Evolutionary conservation across 805 yeast genomes (phyloP).

Genomic region (Wickerhamiella sergipiensis): DNA sequence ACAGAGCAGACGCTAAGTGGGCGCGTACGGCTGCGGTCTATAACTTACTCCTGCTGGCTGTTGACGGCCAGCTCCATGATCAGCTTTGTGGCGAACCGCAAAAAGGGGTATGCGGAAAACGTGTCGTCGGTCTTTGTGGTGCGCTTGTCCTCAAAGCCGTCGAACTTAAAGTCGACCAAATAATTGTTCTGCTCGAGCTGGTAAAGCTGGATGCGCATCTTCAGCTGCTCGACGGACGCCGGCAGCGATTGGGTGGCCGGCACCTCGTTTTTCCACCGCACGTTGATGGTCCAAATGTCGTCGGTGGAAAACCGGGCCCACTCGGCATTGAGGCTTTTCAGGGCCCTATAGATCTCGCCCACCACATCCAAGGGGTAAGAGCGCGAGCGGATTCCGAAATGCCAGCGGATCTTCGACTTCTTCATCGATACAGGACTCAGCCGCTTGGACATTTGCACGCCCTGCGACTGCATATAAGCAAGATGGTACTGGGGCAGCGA

Average conservation of each 20-base stretch:
- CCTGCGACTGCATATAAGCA: slow-evolving; percentile 67
- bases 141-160: slow-evolving; percentile 68
- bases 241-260: slow-evolving; percentile 10
- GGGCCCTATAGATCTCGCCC: slow-evolving; percentile 95
- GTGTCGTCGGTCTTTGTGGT: slow-evolving; percentile 50
- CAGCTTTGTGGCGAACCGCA: slow-evolving; percentile 80
- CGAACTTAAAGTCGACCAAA: slow-evolving; percentile 92
- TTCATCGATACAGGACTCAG: slow-evolving; percentile 41
- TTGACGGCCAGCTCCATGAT: slow-evolving; percentile 97
- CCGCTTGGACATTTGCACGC: slow-evolving; percentile 34
- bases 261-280: slow-evolving; percentile 66
- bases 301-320: slow-evolving; percentile 95
- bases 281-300: slow-evolving; percentile 90
- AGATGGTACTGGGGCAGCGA: slow-evolving; percentile 90
- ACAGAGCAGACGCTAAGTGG: too few species aligned
- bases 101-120: slow-evolving; percentile 90
- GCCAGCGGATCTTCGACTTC: slow-evolving; percentile 94
- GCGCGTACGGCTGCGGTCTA: too few species aligned
- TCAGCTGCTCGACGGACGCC: slow-evolving; percentile 52
- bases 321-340: slow-evolving; percentile 88
- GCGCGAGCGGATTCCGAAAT: slow-evolving; percentile 91
- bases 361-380: slow-evolving; percentile 95
- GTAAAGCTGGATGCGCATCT: slow-evolving; percentile 92
- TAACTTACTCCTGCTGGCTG: slow-evolving; percentile 39
- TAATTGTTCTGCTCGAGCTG: slow-evolving; percentile 94